Evolutionary conservation across 2,329 filamentous ascomycete species (phyloP), one percentile per base, ranked within the genome.

Genomic region (Colletotrichum sp.): DNA sequence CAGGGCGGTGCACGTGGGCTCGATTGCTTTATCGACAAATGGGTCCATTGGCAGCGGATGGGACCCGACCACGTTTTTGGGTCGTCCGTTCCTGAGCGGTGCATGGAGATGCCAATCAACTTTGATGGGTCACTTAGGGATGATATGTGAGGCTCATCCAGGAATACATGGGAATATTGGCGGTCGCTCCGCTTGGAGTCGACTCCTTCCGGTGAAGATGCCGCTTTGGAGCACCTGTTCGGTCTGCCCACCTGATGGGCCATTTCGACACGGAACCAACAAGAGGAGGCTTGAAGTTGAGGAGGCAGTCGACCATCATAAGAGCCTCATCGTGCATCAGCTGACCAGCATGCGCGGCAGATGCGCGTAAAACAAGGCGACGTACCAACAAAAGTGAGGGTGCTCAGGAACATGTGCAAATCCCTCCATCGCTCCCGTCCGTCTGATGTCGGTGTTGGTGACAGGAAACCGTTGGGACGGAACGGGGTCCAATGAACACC

Each of bases 1-100:
- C 68, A 82, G 82, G 79, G 78, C 82, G 81, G 70, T 65, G 77
- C 75, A 71, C 77, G 66, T 78, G 78, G 66, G 72, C 75, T 36
- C 43, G 43, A 52, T 52, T 52, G 43, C 10, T 52, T 52, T 58
- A 22, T 60, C 34, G 34, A 64, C 27, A 15, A 70, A 55, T 27
- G 28, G 58, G 70, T 73, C 48, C 73, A 64, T 73, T 73, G 70
- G 9, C 67, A 52, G 48, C 55, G 61, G 70, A 75, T 58, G 60
- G 28, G 28, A 64, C 56, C 64, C 65, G 39, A 76, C 32, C 71
- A 76, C 52, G 66, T 66, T 76, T 75, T 22, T 13, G 15, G 34
- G n/a, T 60, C 32, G 25, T 16, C 34, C 32, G 64, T 74, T 68
- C 56, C 56, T 65, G 74, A 30, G 25, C 28, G 32, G 34, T 28